phyloP scores from a whole-genome alignment of 768 basidiomycete species.

The Psilocybe cyanescens region DNA sequence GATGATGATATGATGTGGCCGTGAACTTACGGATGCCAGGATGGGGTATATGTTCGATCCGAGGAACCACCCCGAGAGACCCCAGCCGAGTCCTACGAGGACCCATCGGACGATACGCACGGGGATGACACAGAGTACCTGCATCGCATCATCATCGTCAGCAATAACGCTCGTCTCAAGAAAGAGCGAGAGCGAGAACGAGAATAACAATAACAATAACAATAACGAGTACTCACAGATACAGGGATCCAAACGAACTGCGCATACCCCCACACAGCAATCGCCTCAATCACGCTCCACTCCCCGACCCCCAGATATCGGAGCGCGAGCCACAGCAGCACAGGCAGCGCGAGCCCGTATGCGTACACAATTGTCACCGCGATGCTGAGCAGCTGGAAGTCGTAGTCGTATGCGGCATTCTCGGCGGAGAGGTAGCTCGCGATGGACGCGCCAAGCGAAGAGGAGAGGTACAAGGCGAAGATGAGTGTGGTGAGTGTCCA shows the following conservation, averaged over 20 bases:
- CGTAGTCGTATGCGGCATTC: too few relatives aligned
- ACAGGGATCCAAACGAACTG: conserved; percentile 91
- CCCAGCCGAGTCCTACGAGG: conserved; percentile 72
- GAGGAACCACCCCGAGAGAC: conserved; percentile 88
- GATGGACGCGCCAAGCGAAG: too few relatives aligned
- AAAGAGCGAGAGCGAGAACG: neutral
- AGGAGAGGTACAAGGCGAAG: too few relatives aligned
- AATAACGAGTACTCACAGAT: conserved; percentile 50
- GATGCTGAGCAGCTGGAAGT: conserved; percentile 79
- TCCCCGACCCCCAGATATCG: conserved; percentile 88
- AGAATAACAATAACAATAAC: neutral
- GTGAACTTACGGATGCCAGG: conserved; percentile 64
- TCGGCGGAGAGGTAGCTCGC: too few relatives aligned
- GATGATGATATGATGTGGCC: conserved; percentile 27
- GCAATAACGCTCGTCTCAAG: neutral
- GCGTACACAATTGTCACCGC: conserved; percentile 85
- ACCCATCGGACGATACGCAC: conserved; percentile 83
- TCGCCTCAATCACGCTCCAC: conserved; percentile 86
- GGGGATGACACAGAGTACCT: conserved; percentile 89
- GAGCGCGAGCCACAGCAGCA: conserved; percentile 82
- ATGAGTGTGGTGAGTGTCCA: conserved; percentile 88
- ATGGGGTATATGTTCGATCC: conserved; percentile 87
- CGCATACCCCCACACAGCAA: conserved; percentile 77
- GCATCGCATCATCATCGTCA: neutral
- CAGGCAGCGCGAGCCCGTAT: conserved; percentile 84